Percentiles rank a stretch among this genome's conserved stretches.
phyloP scores from a whole-genome alignment of 352 stramenopile genomes.

The Plasmopara viticola region DNA sequence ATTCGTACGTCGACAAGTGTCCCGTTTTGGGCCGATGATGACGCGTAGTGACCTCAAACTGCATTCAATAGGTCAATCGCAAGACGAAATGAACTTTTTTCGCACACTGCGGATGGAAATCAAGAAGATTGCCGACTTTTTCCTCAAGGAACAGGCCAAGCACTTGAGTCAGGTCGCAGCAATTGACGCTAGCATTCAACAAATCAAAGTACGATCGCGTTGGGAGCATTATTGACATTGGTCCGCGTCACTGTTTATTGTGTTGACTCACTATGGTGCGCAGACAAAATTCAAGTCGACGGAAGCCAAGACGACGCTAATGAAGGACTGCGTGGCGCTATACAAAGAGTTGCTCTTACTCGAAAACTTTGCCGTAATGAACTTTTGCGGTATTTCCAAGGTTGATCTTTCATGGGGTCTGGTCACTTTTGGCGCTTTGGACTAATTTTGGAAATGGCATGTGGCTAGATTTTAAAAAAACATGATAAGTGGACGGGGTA shows the following conservation, averaged over 20 bases:
- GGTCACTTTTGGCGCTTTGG: no score
- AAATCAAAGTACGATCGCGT: conserved; percentile 43
- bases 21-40: not conserved
- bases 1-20: conserved; percentile 51
- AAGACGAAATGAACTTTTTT: conserved; percentile 87
- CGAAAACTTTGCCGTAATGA: conserved; percentile 88
- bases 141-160: conserved; percentile 71
- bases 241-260: conserved; percentile 3
- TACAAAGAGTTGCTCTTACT: conserved; percentile 85
- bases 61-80: conserved; percentile 50
- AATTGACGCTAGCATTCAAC: conserved; percentile 61
- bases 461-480: conserved; percentile 80
- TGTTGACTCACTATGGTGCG: conserved; percentile 3
- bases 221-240: not conserved
- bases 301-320: conserved; percentile 66
- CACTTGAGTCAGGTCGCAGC: conserved; percentile 57
- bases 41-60: conserved; percentile 1
- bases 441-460: not conserved
- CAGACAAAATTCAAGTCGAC: conserved; percentile 44
- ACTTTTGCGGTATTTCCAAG: conserved; percentile 87
- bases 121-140: conserved; percentile 83
- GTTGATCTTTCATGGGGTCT: conserved; percentile 9
- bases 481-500: conserved; percentile 90
- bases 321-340: conserved; percentile 75
- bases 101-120: conserved; percentile 78